Evolutionary conservation across 306 rosid species (phyloP).

Genomic region (Acacia confusa): DNA sequence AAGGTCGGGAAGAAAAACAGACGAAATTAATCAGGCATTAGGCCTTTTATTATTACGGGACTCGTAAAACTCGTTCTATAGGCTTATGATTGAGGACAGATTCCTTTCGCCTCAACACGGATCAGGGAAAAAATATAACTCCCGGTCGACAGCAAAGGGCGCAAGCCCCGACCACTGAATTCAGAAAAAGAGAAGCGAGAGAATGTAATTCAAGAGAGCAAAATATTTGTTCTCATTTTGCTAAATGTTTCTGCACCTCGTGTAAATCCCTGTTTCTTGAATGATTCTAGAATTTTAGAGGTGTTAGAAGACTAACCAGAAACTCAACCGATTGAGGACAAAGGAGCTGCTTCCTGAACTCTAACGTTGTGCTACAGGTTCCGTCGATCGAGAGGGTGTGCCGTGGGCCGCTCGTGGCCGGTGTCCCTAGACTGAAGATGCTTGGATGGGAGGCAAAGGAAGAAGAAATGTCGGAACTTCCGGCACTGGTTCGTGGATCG

Average conservation of each 20-base stretch:
- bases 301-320: neutral
- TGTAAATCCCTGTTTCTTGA: neutral
- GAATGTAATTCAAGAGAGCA: neutral
- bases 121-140: neutral
- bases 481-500: neutral
- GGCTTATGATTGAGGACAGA: neutral
- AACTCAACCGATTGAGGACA: neutral
- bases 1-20: neutral
- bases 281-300: neutral
- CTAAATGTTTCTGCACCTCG: neutral
- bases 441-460: neutral
- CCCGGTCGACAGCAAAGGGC: neutral
- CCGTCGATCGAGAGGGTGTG: neutral
- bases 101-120: neutral
- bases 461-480: neutral
- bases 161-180: neutral
- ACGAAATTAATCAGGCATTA: neutral
- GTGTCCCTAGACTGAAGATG: neutral
- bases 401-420: neutral
- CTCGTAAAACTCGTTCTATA: neutral
- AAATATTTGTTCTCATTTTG: neutral
- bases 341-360: neutral
- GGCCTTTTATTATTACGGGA: neutral
- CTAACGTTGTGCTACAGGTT: neutral
- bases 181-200: neutral